These are phyloP conservation scores for Geosmithia morbida DNA, from an alignment of 2,329 filamentous ascomycete genomes.

Conservation along the genomic window DNA sequence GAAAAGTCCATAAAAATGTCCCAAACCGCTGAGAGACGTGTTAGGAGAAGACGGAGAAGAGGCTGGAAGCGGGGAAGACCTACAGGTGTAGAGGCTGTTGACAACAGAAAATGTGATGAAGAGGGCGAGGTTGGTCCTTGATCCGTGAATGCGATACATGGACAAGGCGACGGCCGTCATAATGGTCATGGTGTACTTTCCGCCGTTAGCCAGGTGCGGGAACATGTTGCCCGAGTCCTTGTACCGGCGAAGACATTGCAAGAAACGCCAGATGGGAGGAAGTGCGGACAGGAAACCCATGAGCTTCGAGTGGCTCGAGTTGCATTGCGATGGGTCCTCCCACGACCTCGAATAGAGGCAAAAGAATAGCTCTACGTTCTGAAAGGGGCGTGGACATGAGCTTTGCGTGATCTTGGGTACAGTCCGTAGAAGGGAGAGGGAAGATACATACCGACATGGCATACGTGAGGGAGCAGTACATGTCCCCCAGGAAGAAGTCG, in stretches of 20 bases:
- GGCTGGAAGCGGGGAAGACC: constrained; percentile 14
- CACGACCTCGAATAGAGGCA: constrained; percentile 78
- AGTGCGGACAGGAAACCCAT: constrained; percentile 75
- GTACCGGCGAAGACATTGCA: constrained; percentile 87
- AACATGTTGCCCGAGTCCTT: constrained; percentile 75
- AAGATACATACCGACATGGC: constrained; percentile 56
- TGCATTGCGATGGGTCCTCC: constrained; percentile 62
- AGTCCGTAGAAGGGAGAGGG: not conserved
- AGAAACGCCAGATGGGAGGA: constrained; percentile 76
- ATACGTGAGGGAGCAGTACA: constrained; percentile 94
- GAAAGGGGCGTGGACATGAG: not conserved
- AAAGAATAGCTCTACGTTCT: constrained; percentile 90
- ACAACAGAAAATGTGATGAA: constrained; percentile 73
- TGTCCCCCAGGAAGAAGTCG: constrained; percentile 95
- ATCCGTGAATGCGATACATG: constrained; percentile 63
- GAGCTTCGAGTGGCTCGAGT: constrained; percentile 68
- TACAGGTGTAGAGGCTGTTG: constrained; percentile 71
- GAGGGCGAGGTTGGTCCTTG: constrained; percentile 41
- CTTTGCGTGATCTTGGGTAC: not conserved
- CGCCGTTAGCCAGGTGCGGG: constrained; percentile 83
- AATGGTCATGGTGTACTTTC: constrained; percentile 82
- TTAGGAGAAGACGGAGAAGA: not conserved
- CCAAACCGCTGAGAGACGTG: constrained; percentile 51
- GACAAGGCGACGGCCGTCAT: constrained; percentile 65
- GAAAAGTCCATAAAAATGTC: constrained; percentile 96